Evolutionary conservation across 1,284 basidiomycete species (phyloP).

Genomic region (Wallemia ichthyophaga): DNA sequence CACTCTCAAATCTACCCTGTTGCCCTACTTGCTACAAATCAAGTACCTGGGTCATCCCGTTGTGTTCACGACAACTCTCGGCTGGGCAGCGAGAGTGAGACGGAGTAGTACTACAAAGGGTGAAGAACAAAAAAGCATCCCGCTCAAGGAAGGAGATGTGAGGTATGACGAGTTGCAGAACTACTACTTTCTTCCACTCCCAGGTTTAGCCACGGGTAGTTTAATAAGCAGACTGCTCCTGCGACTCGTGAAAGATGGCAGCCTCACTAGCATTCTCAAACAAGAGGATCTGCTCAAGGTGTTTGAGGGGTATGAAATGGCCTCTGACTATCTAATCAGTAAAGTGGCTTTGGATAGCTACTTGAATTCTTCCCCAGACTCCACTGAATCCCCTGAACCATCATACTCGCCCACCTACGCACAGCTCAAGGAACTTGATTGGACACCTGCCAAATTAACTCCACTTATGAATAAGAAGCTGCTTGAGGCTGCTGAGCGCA

Average conservation of each 20-base stretch:
- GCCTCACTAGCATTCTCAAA: background rate
- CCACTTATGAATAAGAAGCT: background rate
- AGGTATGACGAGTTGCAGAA: background rate
- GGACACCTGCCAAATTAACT: background rate
- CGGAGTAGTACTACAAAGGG: too few species aligned
- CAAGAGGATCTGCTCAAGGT: background rate
- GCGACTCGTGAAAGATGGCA: background rate
- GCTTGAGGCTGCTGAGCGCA: background rate
- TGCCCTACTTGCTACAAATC: background rate
- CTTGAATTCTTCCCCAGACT: background rate
- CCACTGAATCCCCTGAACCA: too few species aligned
- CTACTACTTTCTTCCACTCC: slow-evolving; percentile 10
- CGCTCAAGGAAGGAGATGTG: background rate
- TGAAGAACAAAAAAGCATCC: too few species aligned
- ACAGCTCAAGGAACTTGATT: background rate
- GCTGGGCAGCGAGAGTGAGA: background rate
- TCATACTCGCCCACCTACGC: too few species aligned
- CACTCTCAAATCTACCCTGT: background rate
- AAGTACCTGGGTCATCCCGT: background rate
- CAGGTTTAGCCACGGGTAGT: background rate
- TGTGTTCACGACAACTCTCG: background rate
- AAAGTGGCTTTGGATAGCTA: background rate
- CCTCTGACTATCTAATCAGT: background rate
- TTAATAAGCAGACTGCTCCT: background rate
- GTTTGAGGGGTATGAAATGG: background rate